Evolutionary conservation across 202 grass and related monocot genomes (phyloP).

Genomic region (Elaeis oleifera): DNA sequence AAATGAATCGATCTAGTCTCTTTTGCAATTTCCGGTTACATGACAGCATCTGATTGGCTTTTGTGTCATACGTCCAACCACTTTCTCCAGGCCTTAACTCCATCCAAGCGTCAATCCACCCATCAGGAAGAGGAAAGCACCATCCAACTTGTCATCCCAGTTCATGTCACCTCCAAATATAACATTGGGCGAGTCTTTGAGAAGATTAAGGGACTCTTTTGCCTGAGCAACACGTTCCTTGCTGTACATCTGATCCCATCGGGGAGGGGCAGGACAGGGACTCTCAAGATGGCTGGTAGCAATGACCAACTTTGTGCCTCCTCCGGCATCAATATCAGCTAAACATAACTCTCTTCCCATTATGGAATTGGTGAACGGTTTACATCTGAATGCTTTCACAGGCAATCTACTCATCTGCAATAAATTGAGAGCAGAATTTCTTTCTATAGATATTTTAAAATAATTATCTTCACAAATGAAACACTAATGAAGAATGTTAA

Average conservation of each 20-base stretch:
- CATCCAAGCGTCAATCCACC: conserved; percentile 62
- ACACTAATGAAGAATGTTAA: no score
- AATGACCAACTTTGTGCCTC: conserved; percentile 23
- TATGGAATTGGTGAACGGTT: conserved; percentile 46
- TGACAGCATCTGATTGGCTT: conserved; percentile 59
- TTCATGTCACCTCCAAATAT: conserved; percentile 92
- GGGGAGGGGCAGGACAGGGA: conserved; percentile 67
- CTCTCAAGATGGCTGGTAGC: conserved; percentile 79
- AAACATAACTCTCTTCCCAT: conserved; percentile 76
- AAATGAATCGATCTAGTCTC: conserved; percentile 64
- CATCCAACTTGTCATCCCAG: conserved; percentile 80
- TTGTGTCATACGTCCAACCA: conserved; percentile 80
- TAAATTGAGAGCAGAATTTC: background rate
- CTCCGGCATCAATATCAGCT: conserved; percentile 24
- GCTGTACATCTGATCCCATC: conserved; percentile 78
- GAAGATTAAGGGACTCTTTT: conserved; percentile 38
- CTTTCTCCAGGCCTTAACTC: conserved; percentile 50
- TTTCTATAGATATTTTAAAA: no score
- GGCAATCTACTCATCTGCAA: conserved; percentile 69
- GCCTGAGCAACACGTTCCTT: conserved; percentile 52
- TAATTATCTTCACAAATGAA: no score
- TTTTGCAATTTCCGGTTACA: conserved; percentile 69
- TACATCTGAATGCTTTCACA: conserved; percentile 12
- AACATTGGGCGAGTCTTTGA: conserved; percentile 33
- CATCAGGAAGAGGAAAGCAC: conserved; percentile 44